Percentiles rank a stretch among this genome's conserved stretches.
phyloP scores from a whole-genome alignment of 1,284 basidiomycete species.

The Stereum hirsutum region DNA sequence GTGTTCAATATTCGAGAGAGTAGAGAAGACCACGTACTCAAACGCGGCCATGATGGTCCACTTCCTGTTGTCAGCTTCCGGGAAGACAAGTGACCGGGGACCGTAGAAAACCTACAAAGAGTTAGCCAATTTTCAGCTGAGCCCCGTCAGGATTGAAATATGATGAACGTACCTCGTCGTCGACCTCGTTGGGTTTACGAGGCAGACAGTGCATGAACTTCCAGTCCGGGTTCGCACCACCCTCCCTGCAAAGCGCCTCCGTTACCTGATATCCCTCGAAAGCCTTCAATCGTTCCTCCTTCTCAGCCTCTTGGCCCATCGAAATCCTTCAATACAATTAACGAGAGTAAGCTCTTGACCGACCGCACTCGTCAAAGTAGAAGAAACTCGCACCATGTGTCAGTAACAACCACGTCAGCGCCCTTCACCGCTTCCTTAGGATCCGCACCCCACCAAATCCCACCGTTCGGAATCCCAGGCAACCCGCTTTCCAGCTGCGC shows the following conservation, averaged over 20 bases:
- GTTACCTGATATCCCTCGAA: conserved; percentile 95
- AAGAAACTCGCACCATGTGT: conserved; percentile 69
- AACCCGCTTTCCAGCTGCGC: no score
- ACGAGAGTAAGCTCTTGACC: background rate
- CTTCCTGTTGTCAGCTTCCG: conserved; percentile 79
- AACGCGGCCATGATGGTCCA: conserved; percentile 92
- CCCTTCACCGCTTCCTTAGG: conserved; percentile 83
- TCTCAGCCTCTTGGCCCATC: conserved; percentile 97
- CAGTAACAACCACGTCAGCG: conserved; percentile 92
- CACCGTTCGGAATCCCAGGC: no score
- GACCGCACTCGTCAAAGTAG: background rate
- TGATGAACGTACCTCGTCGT: conserved; percentile 68
- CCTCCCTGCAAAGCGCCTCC: conserved; percentile 68
- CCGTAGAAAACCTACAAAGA: conserved; percentile 66
- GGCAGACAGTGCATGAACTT: conserved; percentile 96
- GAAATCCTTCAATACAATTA: no score
- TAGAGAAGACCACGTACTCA: conserved; percentile 45
- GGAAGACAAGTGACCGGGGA: conserved; percentile 66
- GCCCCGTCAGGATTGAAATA: background rate
- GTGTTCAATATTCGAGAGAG: background rate
- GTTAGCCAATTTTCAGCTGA: background rate
- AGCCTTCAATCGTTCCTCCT: conserved; percentile 79
- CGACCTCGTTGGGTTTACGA: conserved; percentile 87
- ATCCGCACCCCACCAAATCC: conserved; percentile 69
- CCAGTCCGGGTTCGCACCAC: conserved; percentile 85